Conservation (phyloP, 768 basidiomycete genomes). For the Russula vinacea region DNA sequence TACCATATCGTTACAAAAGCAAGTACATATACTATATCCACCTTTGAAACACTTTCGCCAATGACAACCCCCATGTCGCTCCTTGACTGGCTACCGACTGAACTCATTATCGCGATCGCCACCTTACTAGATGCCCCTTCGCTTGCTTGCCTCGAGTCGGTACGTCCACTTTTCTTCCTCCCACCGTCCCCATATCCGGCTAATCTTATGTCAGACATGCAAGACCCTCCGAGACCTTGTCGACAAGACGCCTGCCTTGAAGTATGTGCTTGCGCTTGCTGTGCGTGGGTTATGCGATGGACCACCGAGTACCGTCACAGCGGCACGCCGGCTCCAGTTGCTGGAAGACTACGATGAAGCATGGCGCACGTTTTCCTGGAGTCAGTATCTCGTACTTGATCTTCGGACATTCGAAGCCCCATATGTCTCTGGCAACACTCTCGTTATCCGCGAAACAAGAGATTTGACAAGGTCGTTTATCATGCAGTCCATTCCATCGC, state of each 20-base stretch:
- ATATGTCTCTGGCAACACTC: background rate
- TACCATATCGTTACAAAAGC: background rate
- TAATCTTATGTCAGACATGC: background rate
- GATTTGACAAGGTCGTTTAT: background rate
- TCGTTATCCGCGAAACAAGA: background rate
- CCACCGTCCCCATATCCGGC: background rate
- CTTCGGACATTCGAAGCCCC: conserved; percentile 1
- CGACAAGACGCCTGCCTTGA: background rate
- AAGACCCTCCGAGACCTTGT: conserved; percentile 1
- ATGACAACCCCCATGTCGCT: background rate
- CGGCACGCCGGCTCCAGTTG: background rate
- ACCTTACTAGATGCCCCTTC: background rate
- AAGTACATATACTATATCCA: background rate
- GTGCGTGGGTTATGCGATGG: conserved; percentile 9
- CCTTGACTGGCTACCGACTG: background rate
- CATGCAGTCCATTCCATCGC: conserved; percentile 8
- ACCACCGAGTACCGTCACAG: conserved; percentile 5
- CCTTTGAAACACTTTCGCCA: background rate
- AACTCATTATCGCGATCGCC: conserved; percentile 2
- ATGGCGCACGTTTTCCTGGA: conserved; percentile 14
- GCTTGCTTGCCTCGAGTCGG: background rate
- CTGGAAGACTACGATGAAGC: conserved; percentile 5
- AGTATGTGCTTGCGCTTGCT: conserved; percentile 5
- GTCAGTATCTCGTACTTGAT: background rate
- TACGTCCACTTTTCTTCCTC: background rate